Evolutionary conservation across 805 yeast species (phyloP), one percentile per base, ranked within the genome.

Genomic region (Suhomyces canberraensis): DNA sequence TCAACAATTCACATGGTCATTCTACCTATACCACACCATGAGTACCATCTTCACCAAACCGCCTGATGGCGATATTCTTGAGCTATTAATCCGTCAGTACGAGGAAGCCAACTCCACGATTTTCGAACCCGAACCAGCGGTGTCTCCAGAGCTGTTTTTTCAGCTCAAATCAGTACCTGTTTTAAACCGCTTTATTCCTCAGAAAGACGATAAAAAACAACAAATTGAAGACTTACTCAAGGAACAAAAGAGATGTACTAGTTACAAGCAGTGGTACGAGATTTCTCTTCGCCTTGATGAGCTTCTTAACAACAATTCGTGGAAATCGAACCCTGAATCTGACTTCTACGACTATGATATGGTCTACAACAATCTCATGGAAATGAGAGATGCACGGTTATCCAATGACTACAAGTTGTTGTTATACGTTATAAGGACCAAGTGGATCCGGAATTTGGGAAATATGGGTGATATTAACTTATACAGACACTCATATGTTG

Each of bases 401-500:
- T 51, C 62, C 11, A 70, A 75, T 18, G 85, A 93, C 52, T 75
- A 75, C 47, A 66, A 76, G 38, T 69, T 73, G 29, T 59, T 91
- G 22, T 58, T 91, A 11, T 88, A 85, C 49, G 63, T 86, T 11
- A 79, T 93, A 3, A 62, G 98, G 41, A 91, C 96, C 0, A 78
- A 84, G 16, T 84, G 96, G 85, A 74, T 77, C 2, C 69, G 98
- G 44, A 86, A 89, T 52, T 59, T 88, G 36, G 98, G 95, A 1
- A 84, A 87, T 47, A 85, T 89, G 69, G 95, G 95, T 1, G 84
- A 89, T 56, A 75, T 81, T 14, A 76, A 79, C 47, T 66, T 93
- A 11, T 93, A 86, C 58, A 66, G 82, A 29, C 86, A 84, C 54
- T 78, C 90, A 3, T 81, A 78, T 51, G 81, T 84, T 11, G 98